A percentile compares a stretch with the other conserved stretches of the same genome.
phyloP scores from a whole-genome alignment of 345 rosid species.

The Ailanthus altissimus region DNA sequence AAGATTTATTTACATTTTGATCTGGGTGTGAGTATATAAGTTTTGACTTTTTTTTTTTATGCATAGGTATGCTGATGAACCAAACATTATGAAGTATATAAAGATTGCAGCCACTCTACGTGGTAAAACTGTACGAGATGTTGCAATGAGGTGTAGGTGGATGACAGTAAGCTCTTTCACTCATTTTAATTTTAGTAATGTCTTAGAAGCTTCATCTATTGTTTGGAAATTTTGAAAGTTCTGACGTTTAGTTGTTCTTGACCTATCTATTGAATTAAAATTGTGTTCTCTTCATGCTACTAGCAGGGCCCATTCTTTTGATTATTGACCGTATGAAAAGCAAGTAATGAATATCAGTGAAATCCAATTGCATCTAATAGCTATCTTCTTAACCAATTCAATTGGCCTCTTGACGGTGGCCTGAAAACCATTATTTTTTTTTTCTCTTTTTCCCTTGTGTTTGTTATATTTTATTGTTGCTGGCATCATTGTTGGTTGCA shows the following conservation, averaged over 20 bases:
- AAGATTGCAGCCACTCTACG: slow-evolving; percentile 79
- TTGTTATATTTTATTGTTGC: background rate
- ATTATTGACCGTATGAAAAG: background rate
- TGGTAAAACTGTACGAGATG: slow-evolving; percentile 91
- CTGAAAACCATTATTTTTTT: background rate
- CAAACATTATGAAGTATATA: slow-evolving; percentile 78
- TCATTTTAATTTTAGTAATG: slow-evolving; percentile 12
- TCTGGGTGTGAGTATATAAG: slow-evolving; percentile 7
- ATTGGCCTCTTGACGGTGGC: background rate
- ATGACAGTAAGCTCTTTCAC: slow-evolving; percentile 62
- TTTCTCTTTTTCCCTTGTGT: background rate
- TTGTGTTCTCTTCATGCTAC: background rate
- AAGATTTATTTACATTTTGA: background rate
- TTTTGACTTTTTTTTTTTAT: background rate
- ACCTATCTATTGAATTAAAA: background rate
- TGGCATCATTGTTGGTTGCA: no score
- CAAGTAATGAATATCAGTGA: background rate
- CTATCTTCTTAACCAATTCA: background rate
- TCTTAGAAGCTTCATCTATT: background rate
- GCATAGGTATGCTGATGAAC: slow-evolving; percentile 67
- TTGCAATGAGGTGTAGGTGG: slow-evolving; percentile 97
- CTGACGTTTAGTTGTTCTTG: background rate
- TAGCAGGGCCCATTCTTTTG: background rate
- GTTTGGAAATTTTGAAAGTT: background rate
- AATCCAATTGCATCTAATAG: background rate